A percentile compares a stretch with the other conserved stretches of the same genome.
These are phyloP conservation scores for Dryas alaskensis DNA, from an alignment of 306 rosid genomes.

Conservation along the genomic window DNA sequence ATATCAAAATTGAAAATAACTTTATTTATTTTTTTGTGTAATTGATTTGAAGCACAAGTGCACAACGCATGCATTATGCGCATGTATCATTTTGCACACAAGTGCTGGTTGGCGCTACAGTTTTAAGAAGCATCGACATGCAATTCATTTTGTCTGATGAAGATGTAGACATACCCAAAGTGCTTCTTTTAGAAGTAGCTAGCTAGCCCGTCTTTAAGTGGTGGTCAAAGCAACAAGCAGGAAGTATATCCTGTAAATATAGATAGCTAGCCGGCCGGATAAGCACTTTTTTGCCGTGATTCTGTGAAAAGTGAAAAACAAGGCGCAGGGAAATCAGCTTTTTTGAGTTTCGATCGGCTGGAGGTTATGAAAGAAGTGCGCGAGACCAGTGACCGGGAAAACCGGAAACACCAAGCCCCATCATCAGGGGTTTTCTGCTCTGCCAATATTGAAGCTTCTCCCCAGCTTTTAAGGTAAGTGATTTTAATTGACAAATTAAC, in stretches of 20 bases:
- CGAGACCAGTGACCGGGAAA: constrained; percentile 38
- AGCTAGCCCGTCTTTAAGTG: background rate
- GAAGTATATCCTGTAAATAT: constrained; percentile 1
- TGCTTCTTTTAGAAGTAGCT: no score
- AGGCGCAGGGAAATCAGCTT: constrained; percentile 1
- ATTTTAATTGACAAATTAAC: background rate
- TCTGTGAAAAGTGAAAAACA: constrained; percentile 6
- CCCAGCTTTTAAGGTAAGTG: constrained; percentile 27
- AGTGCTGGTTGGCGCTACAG: no score
- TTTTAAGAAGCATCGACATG: no score
- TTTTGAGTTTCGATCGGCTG: background rate
- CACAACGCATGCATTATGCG: no score
- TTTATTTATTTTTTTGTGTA: no score
- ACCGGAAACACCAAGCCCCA: constrained; percentile 42
- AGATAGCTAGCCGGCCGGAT: background rate
- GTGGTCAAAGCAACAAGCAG: background rate
- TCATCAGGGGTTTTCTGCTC: constrained; percentile 22
- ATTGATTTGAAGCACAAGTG: no score
- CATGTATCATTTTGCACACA: no score
- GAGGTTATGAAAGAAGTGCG: background rate
- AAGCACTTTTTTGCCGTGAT: background rate
- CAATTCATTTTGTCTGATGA: no score
- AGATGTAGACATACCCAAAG: no score
- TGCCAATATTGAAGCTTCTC: constrained; percentile 2
- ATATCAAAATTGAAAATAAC: no score